Conservation (phyloP, 2,329 filamentous ascomycete species). For the Colletotrichum cereale region DNA sequence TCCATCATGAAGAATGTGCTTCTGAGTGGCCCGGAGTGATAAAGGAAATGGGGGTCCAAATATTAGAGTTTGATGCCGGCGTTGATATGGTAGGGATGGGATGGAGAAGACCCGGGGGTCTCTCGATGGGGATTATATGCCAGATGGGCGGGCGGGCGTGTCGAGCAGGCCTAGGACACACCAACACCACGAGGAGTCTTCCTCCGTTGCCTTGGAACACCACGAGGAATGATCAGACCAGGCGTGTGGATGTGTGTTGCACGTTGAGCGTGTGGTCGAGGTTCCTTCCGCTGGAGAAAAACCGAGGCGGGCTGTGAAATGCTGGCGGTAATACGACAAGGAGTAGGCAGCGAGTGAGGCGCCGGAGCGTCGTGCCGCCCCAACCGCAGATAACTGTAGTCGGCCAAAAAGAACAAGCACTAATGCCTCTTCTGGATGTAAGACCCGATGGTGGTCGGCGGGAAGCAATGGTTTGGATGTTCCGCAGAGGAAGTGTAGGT, state of each 20-base stretch:
- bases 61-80: slow-evolving; percentile 5
- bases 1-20: slow-evolving; percentile 29
- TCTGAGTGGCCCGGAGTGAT: neutral
- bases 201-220: neutral
- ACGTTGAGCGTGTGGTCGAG: slow-evolving; percentile 4
- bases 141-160: neutral
- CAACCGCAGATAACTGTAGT: slow-evolving; percentile 12
- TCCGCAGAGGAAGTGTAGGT: neutral
- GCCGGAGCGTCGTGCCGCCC: slow-evolving; percentile 11
- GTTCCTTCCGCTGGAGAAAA: neutral
- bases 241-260: slow-evolving; percentile 2
- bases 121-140: slow-evolving; percentile 16
- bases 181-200: neutral
- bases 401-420: neutral
- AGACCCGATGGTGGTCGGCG: slow-evolving; percentile 9
- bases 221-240: neutral
- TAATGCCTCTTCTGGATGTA: slow-evolving; percentile 3
- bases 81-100: neutral
- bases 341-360: neutral
- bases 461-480: neutral
- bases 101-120: slow-evolving; percentile 3
- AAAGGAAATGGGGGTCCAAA: slow-evolving; percentile 9
- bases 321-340: neutral
- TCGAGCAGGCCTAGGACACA: neutral
- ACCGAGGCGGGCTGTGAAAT: slow-evolving; percentile 16